phyloP scores from a whole-genome alignment of 1,284 basidiomycete genomes.

The Hemileia vastatrix region DNA sequence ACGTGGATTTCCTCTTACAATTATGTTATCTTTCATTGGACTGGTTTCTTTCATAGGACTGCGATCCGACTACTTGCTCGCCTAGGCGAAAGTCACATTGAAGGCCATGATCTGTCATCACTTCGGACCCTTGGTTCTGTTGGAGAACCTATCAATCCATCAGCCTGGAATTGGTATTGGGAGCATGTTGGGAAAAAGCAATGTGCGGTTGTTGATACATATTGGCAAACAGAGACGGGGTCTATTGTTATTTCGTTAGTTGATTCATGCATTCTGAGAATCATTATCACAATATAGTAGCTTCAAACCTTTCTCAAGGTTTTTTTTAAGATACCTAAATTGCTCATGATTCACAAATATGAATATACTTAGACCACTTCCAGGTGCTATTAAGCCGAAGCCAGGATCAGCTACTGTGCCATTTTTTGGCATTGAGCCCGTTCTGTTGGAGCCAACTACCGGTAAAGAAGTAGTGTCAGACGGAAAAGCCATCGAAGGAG shows the following conservation, averaged over 20 bases:
- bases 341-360: neutral
- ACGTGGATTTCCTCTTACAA: too few species aligned
- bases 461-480: conserved; percentile 59
- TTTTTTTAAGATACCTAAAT: too few species aligned
- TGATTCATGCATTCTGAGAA: neutral
- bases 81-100: conserved; percentile 76
- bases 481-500: conserved; percentile 82
- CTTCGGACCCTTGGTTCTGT: conserved; percentile 84
- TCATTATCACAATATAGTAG: too few species aligned
- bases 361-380: conserved; percentile 55
- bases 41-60: conserved; percentile 22
- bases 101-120: conserved; percentile 69
- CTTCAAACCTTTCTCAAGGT: too few species aligned
- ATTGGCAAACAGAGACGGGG: conserved; percentile 89
- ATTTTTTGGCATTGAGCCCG: conserved; percentile 90
- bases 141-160: conserved; percentile 97
- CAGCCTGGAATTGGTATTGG: conserved; percentile 99
- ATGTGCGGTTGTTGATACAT: conserved; percentile 80
- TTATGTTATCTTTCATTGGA: too few species aligned
- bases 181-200: conserved; percentile 79
- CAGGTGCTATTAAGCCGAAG: conserved; percentile 89
- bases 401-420: conserved; percentile 93
- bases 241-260: conserved; percentile 71
- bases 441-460: conserved; percentile 71
- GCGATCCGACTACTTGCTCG: conserved; percentile 85